Evolutionary conservation across 2,329 filamentous ascomycete genomes (phyloP), one percentile per base, ranked within the genome.

Genomic region (Monosporascus sp.): DNA sequence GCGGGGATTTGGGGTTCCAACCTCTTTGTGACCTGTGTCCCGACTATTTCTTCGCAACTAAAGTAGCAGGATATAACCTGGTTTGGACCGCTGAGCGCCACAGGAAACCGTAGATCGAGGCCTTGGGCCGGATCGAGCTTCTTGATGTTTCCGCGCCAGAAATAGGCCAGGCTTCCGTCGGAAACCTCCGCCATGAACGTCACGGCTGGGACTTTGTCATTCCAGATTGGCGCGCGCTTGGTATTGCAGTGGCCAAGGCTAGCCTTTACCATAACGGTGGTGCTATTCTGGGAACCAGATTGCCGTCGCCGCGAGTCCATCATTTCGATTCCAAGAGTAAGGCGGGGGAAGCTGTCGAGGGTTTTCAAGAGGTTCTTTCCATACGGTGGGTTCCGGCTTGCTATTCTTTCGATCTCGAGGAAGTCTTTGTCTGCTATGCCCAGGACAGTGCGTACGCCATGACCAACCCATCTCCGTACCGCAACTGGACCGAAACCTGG

Each of bases 41-140:
- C 84, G 3, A 85, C 89, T 62, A 97, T 87, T 44, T 91, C 86
- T 70, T 97, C 93, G 59, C 92, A 97, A 68, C 89, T 88, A 48
- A 92, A 76, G 64, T 86, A 83, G 55, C 85, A 89, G 24, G 78
- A 78, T 37, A 94, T 80, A 3, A 77, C 72, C 53, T 87, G 81
- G 18, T 81, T 78, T 0, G 74, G 66, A 5, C 72, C 72, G 1
- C 69, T 78, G 20, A 91, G 66, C 0, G 80, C 72, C 1, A 85
- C 80, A 20, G 71, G 80, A 57, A 87, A 86, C 0, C 75, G 69
- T 2, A 91, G 65, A 9, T 85, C 79, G 24, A 77, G 63, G 7
- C 74, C 74, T 28, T 86, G 80, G 0, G 78, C 79, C 5, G 76
- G 77, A n/a, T 79, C 75, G 8, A 96, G 68, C 56, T 83, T 87